These are phyloP conservation scores for Boletus vermiculosoides DNA, from an alignment of 768 basidiomycete species.

Conservation along the genomic window DNA sequence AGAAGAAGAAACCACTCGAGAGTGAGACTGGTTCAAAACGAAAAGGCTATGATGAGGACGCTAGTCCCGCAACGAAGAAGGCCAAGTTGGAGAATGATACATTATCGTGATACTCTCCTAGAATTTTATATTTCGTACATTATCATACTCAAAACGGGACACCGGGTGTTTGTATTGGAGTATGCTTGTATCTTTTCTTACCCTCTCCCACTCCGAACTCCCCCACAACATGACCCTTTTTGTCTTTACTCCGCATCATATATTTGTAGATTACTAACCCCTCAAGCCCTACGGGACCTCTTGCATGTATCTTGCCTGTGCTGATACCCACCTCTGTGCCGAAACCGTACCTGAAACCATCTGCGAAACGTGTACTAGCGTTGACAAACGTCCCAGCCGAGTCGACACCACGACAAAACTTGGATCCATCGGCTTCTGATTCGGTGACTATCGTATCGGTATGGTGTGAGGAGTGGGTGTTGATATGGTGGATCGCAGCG, in stretches of 20 bases:
- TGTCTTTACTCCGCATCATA: conserved; percentile 74
- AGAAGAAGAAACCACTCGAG: conserved; percentile 65
- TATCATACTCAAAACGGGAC: conserved; percentile 25
- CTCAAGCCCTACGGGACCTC: conserved; percentile 94
- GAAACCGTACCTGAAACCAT: conserved; percentile 95
- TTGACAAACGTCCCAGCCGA: conserved; percentile 93
- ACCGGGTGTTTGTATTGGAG: conserved; percentile 19
- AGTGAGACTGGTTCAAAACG: conserved; percentile 52
- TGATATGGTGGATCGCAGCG: conserved; percentile 85
- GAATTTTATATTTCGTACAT: not conserved
- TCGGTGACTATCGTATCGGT: conserved; percentile 94
- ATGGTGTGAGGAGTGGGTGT: conserved; percentile 90
- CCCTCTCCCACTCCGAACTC: conserved; percentile 76
- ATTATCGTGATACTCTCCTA: conserved; percentile 18
- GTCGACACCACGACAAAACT: conserved; percentile 86
- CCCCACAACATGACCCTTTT: conserved; percentile 76
- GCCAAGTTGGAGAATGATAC: conserved; percentile 49
- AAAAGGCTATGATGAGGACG: conserved; percentile 64
- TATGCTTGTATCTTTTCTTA: conserved; percentile 74
- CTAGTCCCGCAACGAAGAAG: conserved; percentile 55
- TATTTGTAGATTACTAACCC: conserved; percentile 97
- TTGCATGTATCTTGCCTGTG: conserved; percentile 93
- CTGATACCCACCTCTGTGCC: conserved; percentile 98
- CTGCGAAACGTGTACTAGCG: conserved; percentile 93
- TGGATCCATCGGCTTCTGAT: conserved; percentile 55